These are phyloP conservation scores for Ogataea nonfermentans DNA, from an alignment of 805 yeast species.

Conservation along the genomic window DNA sequence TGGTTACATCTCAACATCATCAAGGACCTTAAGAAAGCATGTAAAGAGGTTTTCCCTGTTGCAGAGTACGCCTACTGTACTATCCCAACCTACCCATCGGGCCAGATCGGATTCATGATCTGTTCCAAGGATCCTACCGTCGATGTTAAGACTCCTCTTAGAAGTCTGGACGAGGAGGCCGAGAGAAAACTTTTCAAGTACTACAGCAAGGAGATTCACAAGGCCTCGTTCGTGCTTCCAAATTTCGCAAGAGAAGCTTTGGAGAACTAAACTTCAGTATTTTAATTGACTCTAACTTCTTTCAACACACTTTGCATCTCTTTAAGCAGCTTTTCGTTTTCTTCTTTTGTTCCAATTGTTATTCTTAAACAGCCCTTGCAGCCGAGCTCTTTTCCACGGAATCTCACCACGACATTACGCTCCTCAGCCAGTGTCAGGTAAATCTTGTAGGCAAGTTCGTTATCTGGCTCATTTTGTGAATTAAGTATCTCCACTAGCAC, in stretches of 20 bases:
- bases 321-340: constrained; percentile 57
- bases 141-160: constrained; percentile 65
- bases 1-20: constrained; percentile 90
- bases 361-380: constrained; percentile 86
- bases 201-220: constrained; percentile 81
- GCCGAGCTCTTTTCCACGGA: constrained; percentile 86
- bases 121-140: constrained; percentile 73
- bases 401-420: constrained; percentile 81
- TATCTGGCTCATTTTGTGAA: constrained; percentile 60
- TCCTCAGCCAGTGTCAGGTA: constrained; percentile 70
- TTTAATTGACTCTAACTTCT: constrained; percentile 10
- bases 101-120: constrained; percentile 97
- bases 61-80: constrained; percentile 90
- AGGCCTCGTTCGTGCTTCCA: constrained; percentile 88
- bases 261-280: background rate
- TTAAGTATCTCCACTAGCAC: constrained; percentile 70
- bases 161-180: constrained; percentile 59
- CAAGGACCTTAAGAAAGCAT: constrained; percentile 75
- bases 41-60: constrained; percentile 82
- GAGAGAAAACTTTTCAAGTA: constrained; percentile 70
- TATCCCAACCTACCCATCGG: constrained; percentile 96
- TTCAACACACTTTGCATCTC: constrained; percentile 25
- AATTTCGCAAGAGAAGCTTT: constrained; percentile 69
- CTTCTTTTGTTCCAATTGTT: constrained; percentile 80
- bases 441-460: constrained; percentile 60